These are phyloP conservation scores for Pseudoneurospora amorphoporcata DNA, from an alignment of 495 filamentous ascomycete genomes.

Conservation along the genomic window DNA sequence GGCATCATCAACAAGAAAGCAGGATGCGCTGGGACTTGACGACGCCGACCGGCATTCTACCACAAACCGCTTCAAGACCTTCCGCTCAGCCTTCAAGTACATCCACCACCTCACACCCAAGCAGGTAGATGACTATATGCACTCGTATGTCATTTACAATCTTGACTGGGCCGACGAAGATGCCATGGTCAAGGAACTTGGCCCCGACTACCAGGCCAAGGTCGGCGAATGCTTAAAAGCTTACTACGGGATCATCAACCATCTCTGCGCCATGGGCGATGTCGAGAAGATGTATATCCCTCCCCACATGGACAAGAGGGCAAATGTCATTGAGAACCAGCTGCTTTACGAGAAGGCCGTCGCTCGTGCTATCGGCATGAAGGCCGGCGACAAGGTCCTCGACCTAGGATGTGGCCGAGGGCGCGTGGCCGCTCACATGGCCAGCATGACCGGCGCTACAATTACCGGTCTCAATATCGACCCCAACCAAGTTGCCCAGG, in stretches of 20 bases:
- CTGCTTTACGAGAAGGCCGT: slow-evolving; percentile 52
- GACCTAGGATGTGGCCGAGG: slow-evolving; percentile 54
- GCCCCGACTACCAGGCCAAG: slow-evolving; percentile 46
- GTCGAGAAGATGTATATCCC: slow-evolving; percentile 64
- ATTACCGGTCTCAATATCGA: slow-evolving; percentile 56
- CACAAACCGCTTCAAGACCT: slow-evolving; percentile 44
- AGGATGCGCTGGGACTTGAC: slow-evolving; percentile 2
- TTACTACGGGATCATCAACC: slow-evolving; percentile 55
- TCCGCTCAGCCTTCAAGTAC: slow-evolving; percentile 46
- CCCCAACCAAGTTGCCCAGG: slow-evolving; percentile 50
- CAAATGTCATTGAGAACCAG: slow-evolving; percentile 42
- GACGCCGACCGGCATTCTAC: slow-evolving; percentile 37
- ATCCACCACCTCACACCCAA: slow-evolving; percentile 46
- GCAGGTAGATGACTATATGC: slow-evolving; percentile 56
- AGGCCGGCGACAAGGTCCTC: slow-evolving; percentile 40
- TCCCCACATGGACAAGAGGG: slow-evolving; percentile 48
- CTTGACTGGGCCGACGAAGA: slow-evolving; percentile 52
- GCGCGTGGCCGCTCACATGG: slow-evolving; percentile 53
- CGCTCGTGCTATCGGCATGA: slow-evolving; percentile 41
- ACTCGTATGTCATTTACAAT: slow-evolving; percentile 57
- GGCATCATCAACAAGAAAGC: background rate
- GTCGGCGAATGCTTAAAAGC: slow-evolving; percentile 50
- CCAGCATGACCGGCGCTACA: slow-evolving; percentile 41
- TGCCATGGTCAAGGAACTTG: slow-evolving; percentile 47
- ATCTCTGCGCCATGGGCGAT: slow-evolving; percentile 54